Evolutionary conservation across 345 rosid genomes (phyloP).

Genomic region (Eucalyptus tenuipes): DNA sequence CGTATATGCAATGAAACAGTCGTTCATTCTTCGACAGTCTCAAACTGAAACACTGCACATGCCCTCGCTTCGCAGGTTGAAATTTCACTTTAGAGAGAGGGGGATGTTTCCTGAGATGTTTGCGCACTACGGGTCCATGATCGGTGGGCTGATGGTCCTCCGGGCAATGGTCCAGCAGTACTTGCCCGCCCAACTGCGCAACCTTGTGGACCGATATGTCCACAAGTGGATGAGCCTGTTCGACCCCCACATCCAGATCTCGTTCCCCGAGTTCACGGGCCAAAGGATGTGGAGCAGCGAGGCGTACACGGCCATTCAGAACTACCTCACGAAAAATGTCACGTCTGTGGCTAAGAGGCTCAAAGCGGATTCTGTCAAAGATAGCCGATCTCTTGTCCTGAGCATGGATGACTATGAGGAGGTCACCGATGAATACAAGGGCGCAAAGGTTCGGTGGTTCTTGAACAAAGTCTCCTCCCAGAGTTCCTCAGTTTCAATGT

Average conservation of each 20-base stretch:
- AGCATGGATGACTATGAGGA: slow-evolving; percentile 7
- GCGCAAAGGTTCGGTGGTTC: slow-evolving; percentile 5
- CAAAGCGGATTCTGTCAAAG: neutral
- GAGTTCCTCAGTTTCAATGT: neutral
- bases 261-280: slow-evolving; percentile 3
- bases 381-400: neutral
- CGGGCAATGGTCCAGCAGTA: neutral
- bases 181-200: neutral
- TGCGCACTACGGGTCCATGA: neutral
- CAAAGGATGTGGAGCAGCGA: neutral
- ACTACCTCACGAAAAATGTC: slow-evolving; percentile 1
- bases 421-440: neutral
- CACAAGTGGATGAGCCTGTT: neutral
- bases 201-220: neutral
- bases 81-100: neutral
- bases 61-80: neutral
- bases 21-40: neutral
- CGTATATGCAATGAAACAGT: neutral
- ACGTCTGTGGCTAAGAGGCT: neutral
- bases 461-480: neutral
- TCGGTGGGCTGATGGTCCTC: neutral
- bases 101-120: neutral
- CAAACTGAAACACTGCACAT: neutral
- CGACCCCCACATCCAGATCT: neutral
- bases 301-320: neutral